Percentiles rank a stretch among this genome's conserved stretches.
Conservation (phyloP, 257 asterid species). For the Nemophila menziesii region DNA sequence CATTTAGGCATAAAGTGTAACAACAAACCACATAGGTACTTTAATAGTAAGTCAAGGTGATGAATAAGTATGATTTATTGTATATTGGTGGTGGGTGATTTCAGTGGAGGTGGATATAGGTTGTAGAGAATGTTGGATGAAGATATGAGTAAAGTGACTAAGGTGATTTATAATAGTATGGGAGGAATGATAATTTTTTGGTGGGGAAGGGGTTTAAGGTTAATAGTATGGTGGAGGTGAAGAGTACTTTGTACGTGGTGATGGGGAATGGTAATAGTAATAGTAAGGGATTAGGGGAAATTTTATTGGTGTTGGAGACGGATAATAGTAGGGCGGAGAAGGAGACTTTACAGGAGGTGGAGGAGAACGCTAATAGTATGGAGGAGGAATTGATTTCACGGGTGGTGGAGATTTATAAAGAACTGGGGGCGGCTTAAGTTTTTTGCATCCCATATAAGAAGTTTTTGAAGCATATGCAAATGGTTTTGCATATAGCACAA, state of each 20-base stretch:
- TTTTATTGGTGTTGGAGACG: constrained; percentile 19
- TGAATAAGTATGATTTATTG: constrained; percentile 11
- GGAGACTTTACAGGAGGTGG: neutral
- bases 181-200: neutral
- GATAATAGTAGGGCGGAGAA: constrained; percentile 7
- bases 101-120: constrained; percentile 23
- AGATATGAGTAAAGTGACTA: constrained; percentile 11
- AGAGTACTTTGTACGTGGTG: constrained; percentile 5
- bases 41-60: constrained; percentile 8
- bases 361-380: neutral
- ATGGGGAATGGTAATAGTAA: constrained; percentile 8
- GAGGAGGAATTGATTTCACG: constrained; percentile 20
- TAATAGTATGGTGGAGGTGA: constrained; percentile 8
- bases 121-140: constrained; percentile 10
- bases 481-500: constrained; percentile 53
- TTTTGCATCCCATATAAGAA: constrained; percentile 33
- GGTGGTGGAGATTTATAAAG: constrained; percentile 36
- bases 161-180: constrained; percentile 9
- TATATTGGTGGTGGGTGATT: constrained; percentile 19
- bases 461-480: constrained; percentile 68
- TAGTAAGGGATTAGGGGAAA: constrained; percentile 18
- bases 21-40: constrained; percentile 11
- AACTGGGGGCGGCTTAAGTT: constrained; percentile 31
- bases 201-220: constrained; percentile 19
- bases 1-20: constrained; percentile 1